Conservation (phyloP, 768 basidiomycete genomes). For the Fistulinella prunicolor region DNA sequence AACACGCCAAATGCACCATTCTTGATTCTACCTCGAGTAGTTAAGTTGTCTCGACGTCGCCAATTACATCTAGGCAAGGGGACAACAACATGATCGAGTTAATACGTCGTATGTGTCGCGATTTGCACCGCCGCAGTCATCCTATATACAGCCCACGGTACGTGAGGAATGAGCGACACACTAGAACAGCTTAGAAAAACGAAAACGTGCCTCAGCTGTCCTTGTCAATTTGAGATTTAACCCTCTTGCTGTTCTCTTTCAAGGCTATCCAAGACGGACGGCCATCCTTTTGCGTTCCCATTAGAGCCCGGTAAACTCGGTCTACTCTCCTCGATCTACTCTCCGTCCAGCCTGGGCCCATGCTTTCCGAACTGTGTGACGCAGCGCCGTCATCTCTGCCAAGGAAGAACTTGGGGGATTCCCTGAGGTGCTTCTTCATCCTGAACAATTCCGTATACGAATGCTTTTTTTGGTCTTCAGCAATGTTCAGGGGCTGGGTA, state of each 20-base stretch:
- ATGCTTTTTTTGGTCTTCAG: constrained; percentile 19
- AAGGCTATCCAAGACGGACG: constrained; percentile 32
- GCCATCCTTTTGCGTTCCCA: constrained; percentile 31
- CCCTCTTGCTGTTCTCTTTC: constrained; percentile 26
- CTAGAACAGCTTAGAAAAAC: neutral
- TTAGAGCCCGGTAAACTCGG: constrained; percentile 23
- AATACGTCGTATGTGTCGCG: too few species aligned
- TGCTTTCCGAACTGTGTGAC: constrained; percentile 14
- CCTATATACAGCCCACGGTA: too few species aligned
- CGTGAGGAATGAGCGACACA: constrained; percentile 4
- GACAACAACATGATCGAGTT: too few species aligned
- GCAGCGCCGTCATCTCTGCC: constrained; percentile 21
- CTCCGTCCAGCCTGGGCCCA: constrained; percentile 33
- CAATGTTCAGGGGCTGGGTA: constrained; percentile 19
- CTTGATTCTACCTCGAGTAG: too few species aligned
- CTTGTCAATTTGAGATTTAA: constrained; percentile 16
- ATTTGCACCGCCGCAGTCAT: too few species aligned
- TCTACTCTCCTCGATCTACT: constrained; percentile 25
- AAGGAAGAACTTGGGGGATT: constrained; percentile 26
- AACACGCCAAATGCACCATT: too few species aligned
- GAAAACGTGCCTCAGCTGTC: constrained; percentile 13
- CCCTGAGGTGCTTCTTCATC: constrained; percentile 12
- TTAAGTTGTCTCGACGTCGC: too few species aligned
- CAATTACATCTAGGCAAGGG: too few species aligned
- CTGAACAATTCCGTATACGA: constrained; percentile 10